These are phyloP conservation scores for Boletus eberwhitei DNA, from an alignment of 768 basidiomycete species.

Conservation along the genomic window DNA sequence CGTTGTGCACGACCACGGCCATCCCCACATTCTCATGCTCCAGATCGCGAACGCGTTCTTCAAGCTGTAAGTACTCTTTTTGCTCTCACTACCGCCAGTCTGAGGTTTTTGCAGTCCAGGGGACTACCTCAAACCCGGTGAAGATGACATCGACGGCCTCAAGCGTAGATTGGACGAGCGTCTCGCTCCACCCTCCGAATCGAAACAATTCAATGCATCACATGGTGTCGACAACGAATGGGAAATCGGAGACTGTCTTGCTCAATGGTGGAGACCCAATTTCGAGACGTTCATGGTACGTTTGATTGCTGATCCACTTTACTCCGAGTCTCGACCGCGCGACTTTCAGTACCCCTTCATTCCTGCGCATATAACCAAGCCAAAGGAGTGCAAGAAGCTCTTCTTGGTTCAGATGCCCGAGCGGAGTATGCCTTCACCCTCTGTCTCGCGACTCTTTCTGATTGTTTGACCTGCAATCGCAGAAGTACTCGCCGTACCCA, in stretches of 20 bases:
- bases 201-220: constrained; percentile 69
- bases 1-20: constrained; percentile 94
- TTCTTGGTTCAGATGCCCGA: constrained; percentile 96
- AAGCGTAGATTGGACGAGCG: constrained; percentile 87
- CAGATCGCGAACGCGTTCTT: constrained; percentile 99
- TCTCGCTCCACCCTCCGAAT: constrained; percentile 74
- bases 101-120: constrained; percentile 61
- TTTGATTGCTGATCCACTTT: constrained; percentile 9
- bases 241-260: constrained; percentile 96
- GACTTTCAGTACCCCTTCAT: constrained; percentile 79
- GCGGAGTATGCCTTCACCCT: constrained; percentile 57
- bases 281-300: constrained; percentile 98
- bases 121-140: constrained; percentile 97
- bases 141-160: constrained; percentile 88
- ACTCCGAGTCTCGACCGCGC: background rate
- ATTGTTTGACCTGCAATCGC: constrained; percentile 4
- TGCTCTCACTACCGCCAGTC: background rate
- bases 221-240: constrained; percentile 86
- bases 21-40: constrained; percentile 96
- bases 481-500: constrained; percentile 96
- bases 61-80: constrained; percentile 71
- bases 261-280: constrained; percentile 98
- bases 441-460: background rate
- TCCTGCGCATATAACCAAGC: constrained; percentile 94
- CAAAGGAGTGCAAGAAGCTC: constrained; percentile 97